Base-by-base conservation (phyloP, 2,329 filamentous ascomycete species). In the Emmonsia crescens region DNA sequence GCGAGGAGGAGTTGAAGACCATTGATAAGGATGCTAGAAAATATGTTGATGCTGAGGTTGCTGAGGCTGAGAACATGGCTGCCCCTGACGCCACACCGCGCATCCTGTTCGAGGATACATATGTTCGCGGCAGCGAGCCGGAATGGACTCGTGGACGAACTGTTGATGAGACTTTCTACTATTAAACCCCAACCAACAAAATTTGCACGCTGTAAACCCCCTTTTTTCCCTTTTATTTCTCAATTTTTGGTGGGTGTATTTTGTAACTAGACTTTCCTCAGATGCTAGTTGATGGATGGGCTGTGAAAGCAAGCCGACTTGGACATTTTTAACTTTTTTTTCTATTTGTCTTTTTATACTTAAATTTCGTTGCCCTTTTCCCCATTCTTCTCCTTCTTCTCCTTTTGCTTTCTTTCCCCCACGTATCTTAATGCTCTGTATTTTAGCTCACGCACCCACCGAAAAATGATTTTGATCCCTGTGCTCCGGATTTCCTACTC, bases 61-160 rank as follows among this genome's bases (percentile, higher is more conserved):
- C 88, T 65, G 83, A 85, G 71, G 94, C 94, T 60, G 94, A 99
- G 85, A 83, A 85, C 71, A 96, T 97, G 91, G 77, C 85, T 48
- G 77, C 80, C 55, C 94, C 94, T 36, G 91, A 96, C 57, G 75
- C 88, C 62, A 95, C 84, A 64, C 80, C 86, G 60, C 84, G 91
- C 77, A 94, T 94, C 69, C 83, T 99, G 69, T 99, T 84, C 77
- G 93, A 99, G 86, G 93, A 96, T 77, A 96, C 96, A 76, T 97
- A 96, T 78, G 91, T 92, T 71, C 82, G 83, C 67, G 93, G 93
- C 68, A 88, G 84, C 64, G 93, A 96, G 85, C 92, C 92, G 62
- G 80, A 85, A 72, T 96, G 88, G 82, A 84, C 96, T 79, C 86
- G 92, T 70, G 93, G 93, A 69, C 85, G 93, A 65, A 91, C 88